Conservation (phyloP, 2,329 filamentous ascomycete genomes). For the Hypoxylon rubiginosum region DNA sequence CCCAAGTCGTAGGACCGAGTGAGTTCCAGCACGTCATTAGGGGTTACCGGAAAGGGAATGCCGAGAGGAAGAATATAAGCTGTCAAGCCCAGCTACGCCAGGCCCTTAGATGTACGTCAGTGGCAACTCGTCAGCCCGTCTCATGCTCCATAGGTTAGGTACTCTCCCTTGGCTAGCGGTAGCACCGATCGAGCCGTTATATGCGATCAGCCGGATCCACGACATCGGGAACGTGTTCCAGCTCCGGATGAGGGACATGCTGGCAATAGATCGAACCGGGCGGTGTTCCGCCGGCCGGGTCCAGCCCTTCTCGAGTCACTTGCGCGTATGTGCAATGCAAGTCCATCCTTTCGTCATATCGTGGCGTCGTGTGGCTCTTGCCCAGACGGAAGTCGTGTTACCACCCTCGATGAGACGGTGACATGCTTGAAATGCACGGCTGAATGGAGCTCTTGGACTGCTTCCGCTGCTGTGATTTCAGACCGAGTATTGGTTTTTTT, state of each 20-base stretch:
- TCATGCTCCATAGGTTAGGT: neutral
- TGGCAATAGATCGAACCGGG: neutral
- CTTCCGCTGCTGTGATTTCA: neutral
- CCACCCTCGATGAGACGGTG: neutral
- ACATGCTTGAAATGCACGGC: neutral
- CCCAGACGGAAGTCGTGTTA: neutral
- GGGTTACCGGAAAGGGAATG: neutral
- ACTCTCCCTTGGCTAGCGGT: neutral
- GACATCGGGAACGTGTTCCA: neutral
- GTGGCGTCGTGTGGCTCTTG: neutral
- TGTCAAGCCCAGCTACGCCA: neutral
- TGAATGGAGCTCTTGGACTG: neutral
- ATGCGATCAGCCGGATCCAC: neutral
- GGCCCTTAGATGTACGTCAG: neutral
- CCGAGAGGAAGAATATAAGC: neutral
- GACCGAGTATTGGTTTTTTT: neutral
- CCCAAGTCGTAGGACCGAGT: neutral
- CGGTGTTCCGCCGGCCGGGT: neutral
- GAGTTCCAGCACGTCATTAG: neutral
- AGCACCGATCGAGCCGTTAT: neutral
- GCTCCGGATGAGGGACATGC: neutral
- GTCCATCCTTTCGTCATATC: neutral
- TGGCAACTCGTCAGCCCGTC: neutral
- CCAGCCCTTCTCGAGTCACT: neutral
- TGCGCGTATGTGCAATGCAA: constrained; percentile 6